These are phyloP conservation scores for Boletus fagicola DNA, from an alignment of 768 basidiomycete genomes.

Conservation along the genomic window DNA sequence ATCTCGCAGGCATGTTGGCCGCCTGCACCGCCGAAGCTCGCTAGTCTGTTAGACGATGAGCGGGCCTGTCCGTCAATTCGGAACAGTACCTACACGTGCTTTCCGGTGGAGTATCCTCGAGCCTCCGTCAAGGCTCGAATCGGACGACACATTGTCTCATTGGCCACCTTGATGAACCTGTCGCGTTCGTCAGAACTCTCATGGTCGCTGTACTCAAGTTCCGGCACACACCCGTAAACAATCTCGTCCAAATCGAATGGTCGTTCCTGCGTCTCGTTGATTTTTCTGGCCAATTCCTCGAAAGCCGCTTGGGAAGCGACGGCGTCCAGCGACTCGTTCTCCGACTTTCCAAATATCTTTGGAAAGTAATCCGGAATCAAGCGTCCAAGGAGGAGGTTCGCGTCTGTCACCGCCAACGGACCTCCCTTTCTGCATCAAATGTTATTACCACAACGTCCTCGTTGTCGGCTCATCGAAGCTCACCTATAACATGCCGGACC, in stretches of 20 bases:
- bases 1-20: slow-evolving; percentile 95
- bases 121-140: slow-evolving; percentile 91
- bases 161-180: slow-evolving; percentile 93
- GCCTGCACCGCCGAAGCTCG: slow-evolving; percentile 87
- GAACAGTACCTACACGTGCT: slow-evolving; percentile 52
- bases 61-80: neutral
- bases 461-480: slow-evolving; percentile 11
- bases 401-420: slow-evolving; percentile 88
- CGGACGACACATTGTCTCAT: slow-evolving; percentile 94
- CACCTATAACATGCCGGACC: slow-evolving; percentile 91
- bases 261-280: slow-evolving; percentile 63
- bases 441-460: neutral
- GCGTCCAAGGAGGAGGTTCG: slow-evolving; percentile 86
- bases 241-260: slow-evolving; percentile 76
- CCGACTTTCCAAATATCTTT: slow-evolving; percentile 89
- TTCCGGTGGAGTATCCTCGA: slow-evolving; percentile 76
- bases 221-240: slow-evolving; percentile 68
- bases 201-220: neutral
- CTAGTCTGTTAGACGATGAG: slow-evolving; percentile 47
- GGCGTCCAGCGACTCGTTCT: slow-evolving; percentile 79
- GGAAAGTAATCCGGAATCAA: slow-evolving; percentile 91
- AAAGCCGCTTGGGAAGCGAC: slow-evolving; percentile 69
- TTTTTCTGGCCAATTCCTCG: slow-evolving; percentile 61
- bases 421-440: slow-evolving; percentile 70
- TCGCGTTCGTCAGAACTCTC: neutral